A percentile compares a stretch with the other conserved stretches of the same genome.
phyloP scores from a whole-genome alignment of 108 stramenopile species.

The Skeletonema potamos region DNA sequence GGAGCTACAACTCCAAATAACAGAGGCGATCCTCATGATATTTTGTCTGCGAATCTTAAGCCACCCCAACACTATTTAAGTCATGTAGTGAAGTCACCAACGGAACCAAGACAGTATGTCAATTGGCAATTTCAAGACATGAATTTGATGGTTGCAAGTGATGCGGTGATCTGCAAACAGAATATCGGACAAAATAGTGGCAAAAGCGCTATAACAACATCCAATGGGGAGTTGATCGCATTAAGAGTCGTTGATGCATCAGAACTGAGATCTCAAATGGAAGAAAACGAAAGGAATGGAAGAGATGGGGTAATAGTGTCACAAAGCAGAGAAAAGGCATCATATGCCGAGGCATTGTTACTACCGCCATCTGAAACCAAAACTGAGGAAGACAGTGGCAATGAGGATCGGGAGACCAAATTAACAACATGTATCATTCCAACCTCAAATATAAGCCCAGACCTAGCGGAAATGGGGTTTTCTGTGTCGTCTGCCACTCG shows the following conservation, averaged over 20 bases:
- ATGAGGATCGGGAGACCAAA: neutral
- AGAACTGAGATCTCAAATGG: neutral
- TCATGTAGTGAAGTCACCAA: constrained; percentile 33
- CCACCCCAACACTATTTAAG: constrained; percentile 42
- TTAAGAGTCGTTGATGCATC: constrained; percentile 11
- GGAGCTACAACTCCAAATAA: neutral
- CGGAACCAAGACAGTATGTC: constrained; percentile 62
- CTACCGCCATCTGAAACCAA: constrained; percentile 2
- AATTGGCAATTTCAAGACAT: constrained; percentile 79
- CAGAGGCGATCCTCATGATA: constrained; percentile 13
- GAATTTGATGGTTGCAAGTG: constrained; percentile 73
- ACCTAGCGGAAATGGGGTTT: constrained; percentile 30
- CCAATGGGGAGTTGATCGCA: neutral
- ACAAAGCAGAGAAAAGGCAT: constrained; percentile 1
- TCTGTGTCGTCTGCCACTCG: constrained; percentile 15
- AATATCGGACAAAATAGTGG: neutral
- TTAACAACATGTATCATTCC: constrained; percentile 78
- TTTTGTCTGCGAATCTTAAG: constrained; percentile 27
- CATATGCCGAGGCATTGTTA: constrained; percentile 20
- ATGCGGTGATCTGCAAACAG: constrained; percentile 57
- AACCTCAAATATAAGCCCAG: constrained; percentile 28
- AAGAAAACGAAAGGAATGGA: neutral
- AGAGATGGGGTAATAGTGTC: neutral
- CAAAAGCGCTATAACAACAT: neutral
- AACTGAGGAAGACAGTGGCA: neutral